Percentiles rank a stretch among this genome's conserved stretches.
Evolutionary conservation across 2,329 filamentous ascomycete genomes (phyloP).

Genomic region (Lachnum nothofagi): DNA sequence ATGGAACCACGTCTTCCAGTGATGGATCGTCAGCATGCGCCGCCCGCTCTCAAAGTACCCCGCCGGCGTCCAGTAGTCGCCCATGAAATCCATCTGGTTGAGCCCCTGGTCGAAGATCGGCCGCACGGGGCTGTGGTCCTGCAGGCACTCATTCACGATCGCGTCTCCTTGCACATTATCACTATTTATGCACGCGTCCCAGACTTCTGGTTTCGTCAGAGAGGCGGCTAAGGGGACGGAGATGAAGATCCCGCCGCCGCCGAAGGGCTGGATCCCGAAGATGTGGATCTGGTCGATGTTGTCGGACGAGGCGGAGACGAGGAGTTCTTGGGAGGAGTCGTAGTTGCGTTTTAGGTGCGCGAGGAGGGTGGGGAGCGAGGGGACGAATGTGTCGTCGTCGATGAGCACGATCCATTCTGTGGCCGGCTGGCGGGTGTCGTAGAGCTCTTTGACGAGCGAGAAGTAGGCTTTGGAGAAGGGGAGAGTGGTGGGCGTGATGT

Average conservation of each 20-base stretch:
- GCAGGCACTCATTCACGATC: slow-evolving; percentile 24
- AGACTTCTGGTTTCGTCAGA: slow-evolving; percentile 11
- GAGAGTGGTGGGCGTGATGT: slow-evolving; percentile 9
- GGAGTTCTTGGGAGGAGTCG: slow-evolving; percentile 12
- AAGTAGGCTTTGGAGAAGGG: slow-evolving; percentile 23
- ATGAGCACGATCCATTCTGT: slow-evolving; percentile 28
- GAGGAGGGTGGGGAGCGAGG: slow-evolving; percentile 23
- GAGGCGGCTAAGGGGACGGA: slow-evolving; percentile 22
- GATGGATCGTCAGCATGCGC: slow-evolving; percentile 24
- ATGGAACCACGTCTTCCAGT: slow-evolving; percentile 26
- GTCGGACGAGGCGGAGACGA: slow-evolving; percentile 24
- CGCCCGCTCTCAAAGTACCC: slow-evolving; percentile 27
- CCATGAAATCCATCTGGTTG: slow-evolving; percentile 29
- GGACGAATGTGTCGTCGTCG: slow-evolving; percentile 30
- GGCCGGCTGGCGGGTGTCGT: slow-evolving; percentile 17
- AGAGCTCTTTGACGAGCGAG: slow-evolving; percentile 24
- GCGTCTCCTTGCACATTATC: slow-evolving; percentile 22
- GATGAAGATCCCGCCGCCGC: slow-evolving; percentile 28
- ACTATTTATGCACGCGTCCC: slow-evolving; percentile 17
- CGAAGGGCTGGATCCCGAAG: slow-evolving; percentile 25
- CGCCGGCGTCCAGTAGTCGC: slow-evolving; percentile 10
- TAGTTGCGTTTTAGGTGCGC: slow-evolving; percentile 19
- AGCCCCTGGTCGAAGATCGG: slow-evolving; percentile 22
- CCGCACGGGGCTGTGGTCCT: slow-evolving; percentile 13
- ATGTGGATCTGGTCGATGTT: slow-evolving; percentile 19